Conservation (phyloP, 108 stramenopile species). For the Mediolabrus comicus region DNA sequence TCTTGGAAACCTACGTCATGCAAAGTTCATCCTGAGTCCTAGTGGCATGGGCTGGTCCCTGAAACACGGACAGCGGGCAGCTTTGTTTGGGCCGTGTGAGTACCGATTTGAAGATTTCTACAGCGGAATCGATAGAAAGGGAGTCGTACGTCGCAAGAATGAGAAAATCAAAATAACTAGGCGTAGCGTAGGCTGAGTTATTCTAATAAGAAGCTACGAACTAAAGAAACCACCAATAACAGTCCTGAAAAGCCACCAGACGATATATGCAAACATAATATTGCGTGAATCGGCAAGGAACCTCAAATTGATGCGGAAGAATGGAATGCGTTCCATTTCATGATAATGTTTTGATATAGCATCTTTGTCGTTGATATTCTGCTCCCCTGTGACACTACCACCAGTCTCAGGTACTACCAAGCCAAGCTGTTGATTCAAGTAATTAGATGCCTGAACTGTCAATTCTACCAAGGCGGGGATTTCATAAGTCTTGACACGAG, state of each 20-base stretch:
- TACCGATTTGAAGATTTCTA: too few relatives aligned
- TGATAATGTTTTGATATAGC: constrained; percentile 15
- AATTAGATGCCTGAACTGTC: constrained; percentile 46
- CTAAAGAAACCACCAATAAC: neutral
- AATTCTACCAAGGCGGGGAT: constrained; percentile 57
- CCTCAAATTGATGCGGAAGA: constrained; percentile 74
- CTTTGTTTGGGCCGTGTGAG: too few relatives aligned
- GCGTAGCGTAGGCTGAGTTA: too few relatives aligned
- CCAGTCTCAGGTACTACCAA: constrained; percentile 11
- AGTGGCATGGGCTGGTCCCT: too few relatives aligned
- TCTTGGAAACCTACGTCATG: too few relatives aligned
- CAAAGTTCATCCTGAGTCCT: too few relatives aligned
- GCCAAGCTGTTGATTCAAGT: constrained; percentile 56
- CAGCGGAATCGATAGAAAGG: too few relatives aligned
- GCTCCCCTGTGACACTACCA: neutral
- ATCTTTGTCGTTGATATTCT: constrained; percentile 1
- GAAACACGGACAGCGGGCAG: too few relatives aligned
- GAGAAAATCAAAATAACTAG: too few relatives aligned
- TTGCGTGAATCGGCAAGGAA: constrained; percentile 83
- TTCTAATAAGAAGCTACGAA: neutral
- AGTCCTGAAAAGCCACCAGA: constrained; percentile 27
- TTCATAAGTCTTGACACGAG: constrained; percentile 62
- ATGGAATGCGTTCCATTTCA: constrained; percentile 40
- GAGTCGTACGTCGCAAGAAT: too few relatives aligned
- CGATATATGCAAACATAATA: constrained; percentile 34